Percentiles rank a stretch among this genome's conserved stretches.
Evolutionary conservation across 2,329 filamentous ascomycete species (phyloP).

Genomic region (Penicillium polonicum): DNA sequence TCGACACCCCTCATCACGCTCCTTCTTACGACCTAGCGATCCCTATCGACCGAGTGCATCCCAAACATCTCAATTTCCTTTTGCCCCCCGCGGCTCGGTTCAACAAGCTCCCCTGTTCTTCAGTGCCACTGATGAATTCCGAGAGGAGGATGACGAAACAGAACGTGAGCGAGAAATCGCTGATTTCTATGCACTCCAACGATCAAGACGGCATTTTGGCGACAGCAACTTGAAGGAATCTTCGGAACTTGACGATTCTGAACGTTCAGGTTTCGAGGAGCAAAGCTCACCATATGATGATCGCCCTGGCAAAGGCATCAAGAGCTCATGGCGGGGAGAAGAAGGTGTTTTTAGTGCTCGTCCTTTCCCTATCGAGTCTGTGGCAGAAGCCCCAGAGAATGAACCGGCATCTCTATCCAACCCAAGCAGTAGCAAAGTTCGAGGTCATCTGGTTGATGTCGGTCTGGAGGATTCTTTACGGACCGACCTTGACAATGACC

Average conservation of each 20-base stretch:
- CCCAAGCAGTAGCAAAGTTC: slow-evolving; percentile 55
- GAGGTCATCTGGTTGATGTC: slow-evolving; percentile 75
- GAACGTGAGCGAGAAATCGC: slow-evolving; percentile 87
- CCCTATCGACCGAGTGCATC: slow-evolving; percentile 74
- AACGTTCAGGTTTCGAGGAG: slow-evolving; percentile 57
- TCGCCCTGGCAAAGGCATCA: slow-evolving; percentile 51
- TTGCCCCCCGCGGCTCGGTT: slow-evolving; percentile 71
- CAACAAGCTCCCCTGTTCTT: slow-evolving; percentile 92
- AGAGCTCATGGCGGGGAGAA: slow-evolving; percentile 57
- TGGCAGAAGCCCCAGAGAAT: slow-evolving; percentile 39
- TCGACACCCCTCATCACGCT: slow-evolving; percentile 50
- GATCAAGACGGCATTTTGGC: slow-evolving; percentile 84
- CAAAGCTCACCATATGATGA: slow-evolving; percentile 40
- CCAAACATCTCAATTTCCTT: slow-evolving; percentile 72
- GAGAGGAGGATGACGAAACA: slow-evolving; percentile 89
- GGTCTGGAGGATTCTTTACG: slow-evolving; percentile 68
- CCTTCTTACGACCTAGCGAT: slow-evolving; percentile 61
- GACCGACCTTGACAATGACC: slow-evolving; percentile 45
- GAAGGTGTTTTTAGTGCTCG: slow-evolving; percentile 43
- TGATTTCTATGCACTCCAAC: slow-evolving; percentile 89
- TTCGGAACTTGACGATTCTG: slow-evolving; percentile 73
- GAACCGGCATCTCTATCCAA: slow-evolving; percentile 30
- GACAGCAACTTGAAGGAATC: slow-evolving; percentile 81
- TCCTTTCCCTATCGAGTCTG: slow-evolving; percentile 35
- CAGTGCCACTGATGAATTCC: slow-evolving; percentile 83